Evolutionary conservation across 257 asterid species (phyloP).

Genomic region (Solanum pimpinellifolium): DNA sequence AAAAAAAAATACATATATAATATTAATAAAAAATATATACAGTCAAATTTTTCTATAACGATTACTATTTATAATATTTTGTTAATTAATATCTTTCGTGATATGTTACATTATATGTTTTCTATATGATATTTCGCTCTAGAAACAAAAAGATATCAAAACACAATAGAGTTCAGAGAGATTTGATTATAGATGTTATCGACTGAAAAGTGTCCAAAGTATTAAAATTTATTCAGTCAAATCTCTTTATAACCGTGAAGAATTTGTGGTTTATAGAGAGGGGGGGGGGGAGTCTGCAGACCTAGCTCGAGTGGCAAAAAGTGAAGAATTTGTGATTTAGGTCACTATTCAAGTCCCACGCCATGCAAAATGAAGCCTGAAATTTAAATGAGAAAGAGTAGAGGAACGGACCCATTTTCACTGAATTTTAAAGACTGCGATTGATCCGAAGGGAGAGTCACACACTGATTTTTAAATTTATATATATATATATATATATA

Average conservation of each 20-base stretch:
- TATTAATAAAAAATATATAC: not conserved
- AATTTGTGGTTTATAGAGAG: too few relatives aligned
- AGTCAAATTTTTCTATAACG: not conserved
- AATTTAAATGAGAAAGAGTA: too few relatives aligned
- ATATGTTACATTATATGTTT: not conserved
- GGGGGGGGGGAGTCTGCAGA: accelerated
- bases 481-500: too few relatives aligned
- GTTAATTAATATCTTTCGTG: not conserved
- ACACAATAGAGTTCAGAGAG: too few relatives aligned
- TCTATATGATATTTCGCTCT: too few relatives aligned
- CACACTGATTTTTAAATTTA: too few relatives aligned
- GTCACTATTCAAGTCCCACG: too few relatives aligned
- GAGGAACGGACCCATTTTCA: too few relatives aligned
- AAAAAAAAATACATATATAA: not conserved
- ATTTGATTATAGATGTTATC: not conserved
- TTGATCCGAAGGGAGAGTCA: accelerated
- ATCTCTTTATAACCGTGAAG: not conserved
- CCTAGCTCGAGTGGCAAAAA: not conserved
- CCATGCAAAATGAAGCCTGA: too few relatives aligned
- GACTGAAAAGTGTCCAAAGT: not conserved
- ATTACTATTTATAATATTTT: not conserved
- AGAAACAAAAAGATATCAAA: too few relatives aligned
- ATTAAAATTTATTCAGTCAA: not conserved
- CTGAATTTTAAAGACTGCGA: accelerated
- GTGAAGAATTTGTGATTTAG: not conserved